Base-by-base conservation (phyloP, 2,329 filamentous ascomycete genomes). In the Pezicula rhizophila region DNA sequence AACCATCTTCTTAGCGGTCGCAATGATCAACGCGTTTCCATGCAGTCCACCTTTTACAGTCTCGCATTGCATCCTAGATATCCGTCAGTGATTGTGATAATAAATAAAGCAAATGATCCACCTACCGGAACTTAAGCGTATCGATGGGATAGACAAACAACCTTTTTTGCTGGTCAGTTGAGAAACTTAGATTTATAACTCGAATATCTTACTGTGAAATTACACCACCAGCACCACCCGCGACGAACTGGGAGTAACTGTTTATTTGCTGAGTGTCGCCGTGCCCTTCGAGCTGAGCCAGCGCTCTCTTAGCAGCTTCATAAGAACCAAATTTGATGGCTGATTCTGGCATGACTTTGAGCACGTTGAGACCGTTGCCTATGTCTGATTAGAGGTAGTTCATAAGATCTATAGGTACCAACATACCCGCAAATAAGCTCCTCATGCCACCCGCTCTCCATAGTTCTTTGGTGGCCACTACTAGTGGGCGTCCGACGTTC, bases 331-430 rank as follows among this genome's bases (percentile, higher is more conserved):
- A 99, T 69, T 96, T 95, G 65, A 99, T 96, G 23, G 93, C 92
- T 25, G 92, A 96, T 71, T 99, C 93, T 0, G 93, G 93, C 89
- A 97, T 96, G 52, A 99, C 93, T 68, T 99, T 99, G 62, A 96
- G 69, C 2, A 99, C 90, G 60, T 99, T 99, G 58, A 99, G 74
- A 3, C 93, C 93, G 63, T 99, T 99, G 34, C 93, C 91, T 95
- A 59, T 18, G 23, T 18, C 8, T 17, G 48, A 31, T 58, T 40
- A 56, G 47, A 52, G 41, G n/a, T 42, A 39, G 44, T 8, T 54
- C 20, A n/a, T 53, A 54, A 38, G 40, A 44, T 20, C 28, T n/a
- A 38, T 8, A 37, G 5, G 15, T 31, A 44, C 28, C 15, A 18
- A 56, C 83, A 66, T 70, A 95, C 90, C 93, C 57, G 92, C 91